Evolutionary conservation across 495 filamentous ascomycete genomes (phyloP), one percentile per base, ranked within the genome.

Genomic region (Pyronema omphalodes): DNA sequence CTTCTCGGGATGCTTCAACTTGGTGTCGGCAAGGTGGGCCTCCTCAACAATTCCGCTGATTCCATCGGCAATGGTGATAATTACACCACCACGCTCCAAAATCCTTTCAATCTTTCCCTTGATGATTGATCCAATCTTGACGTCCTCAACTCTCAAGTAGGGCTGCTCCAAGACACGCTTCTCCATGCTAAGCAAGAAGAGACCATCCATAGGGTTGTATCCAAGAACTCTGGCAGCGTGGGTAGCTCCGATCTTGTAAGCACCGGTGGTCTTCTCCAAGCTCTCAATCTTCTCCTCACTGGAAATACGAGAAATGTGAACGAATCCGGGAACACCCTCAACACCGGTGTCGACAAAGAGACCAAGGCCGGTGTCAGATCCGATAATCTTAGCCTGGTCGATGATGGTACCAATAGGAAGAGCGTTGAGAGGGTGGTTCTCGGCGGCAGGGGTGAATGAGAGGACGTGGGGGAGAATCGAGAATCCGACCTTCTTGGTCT

Each of bases 1-100:
- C 69, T 84, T 88, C 68, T 98, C 91, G 9, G 91, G 91, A 63
- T 93, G 84, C 62, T 91, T 83, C 35, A 98, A 73, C 51, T 76
- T 78, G 17, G 88, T 76, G 68, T 98, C 91, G 40, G 88, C 79
- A 60, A 98, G 72, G 63, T 98, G 91, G 67, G 81, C 79, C 53
- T 88, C 84, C 2, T 87, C 79, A 3, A 95, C 88, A 49, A 93
- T 71, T 37, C 87, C 91, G 44, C 78, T 80, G 55, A 95, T 88
- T 35, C 86, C 82, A 41, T 94, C 86, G 29, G 86, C 79, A 43
- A 96, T 67, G 48, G 79, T 82, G 49, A 98, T 77, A 29, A 95
- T 76, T 14, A 96, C 61, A 53, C 85, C 86, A 54, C 78, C 80
- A 43, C 55, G 53, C n/a, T 59, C 58, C 9, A 66, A 52, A 43